Percentiles rank a stretch among this genome's conserved stretches.
Evolutionary conservation across 192 early-diverging fungal genomes (phyloP).

Genomic region (Backusella mclennaniae): DNA sequence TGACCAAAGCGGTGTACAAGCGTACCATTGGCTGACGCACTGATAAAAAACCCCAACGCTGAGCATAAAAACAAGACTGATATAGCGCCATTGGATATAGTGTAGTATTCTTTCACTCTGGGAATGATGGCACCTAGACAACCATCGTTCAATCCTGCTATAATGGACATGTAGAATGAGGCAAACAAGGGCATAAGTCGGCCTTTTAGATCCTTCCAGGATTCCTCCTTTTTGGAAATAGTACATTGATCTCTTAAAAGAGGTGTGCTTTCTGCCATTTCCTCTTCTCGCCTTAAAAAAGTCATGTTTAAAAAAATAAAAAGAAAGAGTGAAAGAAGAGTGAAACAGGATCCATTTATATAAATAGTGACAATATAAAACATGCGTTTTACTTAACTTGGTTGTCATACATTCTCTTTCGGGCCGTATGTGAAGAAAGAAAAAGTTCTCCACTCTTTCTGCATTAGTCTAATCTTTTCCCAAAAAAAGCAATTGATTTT

Average conservation of each 20-base stretch:
- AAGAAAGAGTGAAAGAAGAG: not conserved
- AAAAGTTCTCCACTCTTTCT: not conserved
- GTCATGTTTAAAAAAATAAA: not conserved
- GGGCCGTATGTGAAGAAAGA: not conserved
- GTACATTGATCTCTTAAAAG: not conserved
- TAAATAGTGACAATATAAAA: not conserved
- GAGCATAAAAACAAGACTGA: constrained; percentile 28
- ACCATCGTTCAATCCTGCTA: constrained; percentile 28
- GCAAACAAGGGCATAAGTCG: not conserved
- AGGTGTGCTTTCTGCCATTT: not conserved
- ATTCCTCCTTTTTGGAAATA: not conserved
- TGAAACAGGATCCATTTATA: not conserved
- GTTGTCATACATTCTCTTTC: not conserved
- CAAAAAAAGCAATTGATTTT: no score
- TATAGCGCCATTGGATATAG: constrained; percentile 24
- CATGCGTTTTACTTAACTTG: not conserved
- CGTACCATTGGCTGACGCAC: constrained; percentile 25
- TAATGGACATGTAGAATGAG: constrained; percentile 14
- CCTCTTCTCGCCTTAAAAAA: no score
- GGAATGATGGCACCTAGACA: constrained; percentile 32
- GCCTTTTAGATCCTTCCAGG: not conserved
- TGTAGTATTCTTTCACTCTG: constrained; percentile 29
- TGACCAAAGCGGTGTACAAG: constrained; percentile 25
- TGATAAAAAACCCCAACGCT: constrained; percentile 23
- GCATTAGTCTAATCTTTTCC: no score